These are phyloP conservation scores for Diaporthe capsici DNA, from an alignment of 2,329 filamentous ascomycete species.

Conservation along the genomic window DNA sequence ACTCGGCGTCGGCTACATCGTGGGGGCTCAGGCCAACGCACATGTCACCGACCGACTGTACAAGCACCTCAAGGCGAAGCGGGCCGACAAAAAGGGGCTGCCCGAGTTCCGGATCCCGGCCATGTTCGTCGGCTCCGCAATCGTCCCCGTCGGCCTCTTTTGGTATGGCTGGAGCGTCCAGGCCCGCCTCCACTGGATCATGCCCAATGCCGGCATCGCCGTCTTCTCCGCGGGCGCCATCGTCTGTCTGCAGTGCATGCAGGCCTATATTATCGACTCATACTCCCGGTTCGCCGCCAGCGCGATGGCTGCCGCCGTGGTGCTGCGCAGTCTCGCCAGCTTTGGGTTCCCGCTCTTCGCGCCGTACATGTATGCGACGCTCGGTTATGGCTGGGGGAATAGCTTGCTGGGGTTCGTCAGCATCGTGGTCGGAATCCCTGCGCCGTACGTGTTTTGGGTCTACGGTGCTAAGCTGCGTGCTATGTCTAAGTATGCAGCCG, in stretches of 20 bases:
- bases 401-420: constrained; percentile 63
- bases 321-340: constrained; percentile 62
- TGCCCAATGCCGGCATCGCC: constrained; percentile 58
- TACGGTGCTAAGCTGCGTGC: constrained; percentile 55
- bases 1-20: constrained; percentile 52
- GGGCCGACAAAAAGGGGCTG: constrained; percentile 38
- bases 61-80: constrained; percentile 54
- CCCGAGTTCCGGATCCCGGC: constrained; percentile 65
- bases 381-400: constrained; percentile 64
- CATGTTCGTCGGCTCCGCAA: constrained; percentile 65
- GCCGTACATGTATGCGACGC: constrained; percentile 54
- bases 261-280: constrained; percentile 61
- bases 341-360: constrained; percentile 67
- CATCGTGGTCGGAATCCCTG: constrained; percentile 64
- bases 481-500: constrained; percentile 50
- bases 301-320: constrained; percentile 58
- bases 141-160: constrained; percentile 59
- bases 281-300: constrained; percentile 61
- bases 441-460: constrained; percentile 59
- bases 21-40: constrained; percentile 56
- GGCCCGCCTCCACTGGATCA: constrained; percentile 59
- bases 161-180: constrained; percentile 62
- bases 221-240: constrained; percentile 56
- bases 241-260: constrained; percentile 59
- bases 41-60: constrained; percentile 62